A percentile compares a stretch with the other conserved stretches of the same genome.
These are phyloP conservation scores for Cochlearia excelsa DNA, from an alignment of 345 rosid species.

Conservation along the genomic window DNA sequence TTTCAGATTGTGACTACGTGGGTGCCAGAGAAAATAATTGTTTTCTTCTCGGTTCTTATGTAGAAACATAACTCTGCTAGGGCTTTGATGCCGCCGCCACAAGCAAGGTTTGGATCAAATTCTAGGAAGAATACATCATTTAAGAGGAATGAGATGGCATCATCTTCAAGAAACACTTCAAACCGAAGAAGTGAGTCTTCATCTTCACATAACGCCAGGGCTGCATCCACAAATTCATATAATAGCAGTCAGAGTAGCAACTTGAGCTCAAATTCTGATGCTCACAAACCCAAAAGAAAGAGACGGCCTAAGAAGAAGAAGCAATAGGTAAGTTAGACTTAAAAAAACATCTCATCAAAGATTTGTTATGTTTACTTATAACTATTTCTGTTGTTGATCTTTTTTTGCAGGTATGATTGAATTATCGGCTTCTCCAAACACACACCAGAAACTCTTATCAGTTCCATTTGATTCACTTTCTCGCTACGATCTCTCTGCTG, in stretches of 20 bases:
- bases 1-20: not conserved
- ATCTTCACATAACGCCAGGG: slow-evolving; percentile 39
- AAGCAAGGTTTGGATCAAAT: slow-evolving; percentile 71
- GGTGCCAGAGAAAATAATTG: too few relatives aligned
- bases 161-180: slow-evolving; percentile 54
- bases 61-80: slow-evolving; percentile 74
- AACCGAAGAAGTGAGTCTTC: slow-evolving; percentile 57
- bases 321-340: slow-evolving; percentile 39
- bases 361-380: not conserved
- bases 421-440: slow-evolving; percentile 23
- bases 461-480: not conserved
- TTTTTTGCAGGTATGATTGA: slow-evolving; percentile 27
- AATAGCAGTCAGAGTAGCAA: slow-evolving; percentile 73
- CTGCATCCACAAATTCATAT: slow-evolving; percentile 50
- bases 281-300: slow-evolving; percentile 86
- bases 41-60: not conserved
- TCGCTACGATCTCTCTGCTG: slow-evolving; percentile 11
- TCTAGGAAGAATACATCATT: slow-evolving; percentile 49
- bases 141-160: slow-evolving; percentile 53
- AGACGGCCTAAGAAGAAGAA: slow-evolving; percentile 94
- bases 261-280: slow-evolving; percentile 92
- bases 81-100: slow-evolving; percentile 94
- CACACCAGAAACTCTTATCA: slow-evolving; percentile 3
- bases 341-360: slow-evolving; percentile 10
- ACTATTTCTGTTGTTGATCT: slow-evolving; percentile 9